Evolutionary conservation across 192 early-diverging fungal genomes (phyloP).

Genomic region (Backusella psychrophila): DNA sequence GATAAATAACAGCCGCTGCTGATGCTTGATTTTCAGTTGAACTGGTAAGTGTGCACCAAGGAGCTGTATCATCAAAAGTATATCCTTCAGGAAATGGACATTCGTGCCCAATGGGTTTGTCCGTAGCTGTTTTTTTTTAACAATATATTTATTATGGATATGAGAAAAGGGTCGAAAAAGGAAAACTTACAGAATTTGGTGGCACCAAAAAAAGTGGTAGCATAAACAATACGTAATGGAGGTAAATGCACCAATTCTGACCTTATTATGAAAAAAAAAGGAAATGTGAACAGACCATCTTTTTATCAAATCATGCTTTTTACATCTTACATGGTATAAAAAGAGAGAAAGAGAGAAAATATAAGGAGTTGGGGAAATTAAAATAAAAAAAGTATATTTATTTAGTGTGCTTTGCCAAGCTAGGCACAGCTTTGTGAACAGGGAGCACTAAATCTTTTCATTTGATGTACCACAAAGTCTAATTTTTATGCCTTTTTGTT

Average conservation of each 20-base stretch:
- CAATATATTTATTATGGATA: too few relatives aligned
- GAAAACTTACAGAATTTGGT: background rate
- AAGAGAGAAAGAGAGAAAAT: background rate
- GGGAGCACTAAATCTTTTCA: too few relatives aligned
- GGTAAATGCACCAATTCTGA: background rate
- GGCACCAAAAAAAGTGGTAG: background rate
- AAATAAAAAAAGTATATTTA: too few relatives aligned
- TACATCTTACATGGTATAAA: background rate
- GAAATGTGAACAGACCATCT: background rate
- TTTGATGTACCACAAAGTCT: too few relatives aligned
- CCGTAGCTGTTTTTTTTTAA: conserved; percentile 1
- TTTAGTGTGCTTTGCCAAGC: too few relatives aligned
- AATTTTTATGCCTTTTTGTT: too few relatives aligned
- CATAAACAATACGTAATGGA: background rate
- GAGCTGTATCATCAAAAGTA: background rate
- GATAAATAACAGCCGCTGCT: conserved; percentile 8
- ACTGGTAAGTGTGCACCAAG: conserved; percentile 15
- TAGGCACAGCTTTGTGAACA: too few relatives aligned
- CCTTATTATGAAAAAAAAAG: background rate
- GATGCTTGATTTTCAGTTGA: background rate
- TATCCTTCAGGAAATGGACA: conserved; percentile 18
- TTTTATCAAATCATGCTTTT: background rate
- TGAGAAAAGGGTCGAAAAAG: too few relatives aligned
- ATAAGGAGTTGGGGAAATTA: background rate
- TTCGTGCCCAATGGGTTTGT: background rate